A percentile compares a stretch with the other conserved stretches of the same genome.
These are phyloP conservation scores for Spergularia marina DNA, from an alignment of 148 eudicot genomes.

Conservation along the genomic window DNA sequence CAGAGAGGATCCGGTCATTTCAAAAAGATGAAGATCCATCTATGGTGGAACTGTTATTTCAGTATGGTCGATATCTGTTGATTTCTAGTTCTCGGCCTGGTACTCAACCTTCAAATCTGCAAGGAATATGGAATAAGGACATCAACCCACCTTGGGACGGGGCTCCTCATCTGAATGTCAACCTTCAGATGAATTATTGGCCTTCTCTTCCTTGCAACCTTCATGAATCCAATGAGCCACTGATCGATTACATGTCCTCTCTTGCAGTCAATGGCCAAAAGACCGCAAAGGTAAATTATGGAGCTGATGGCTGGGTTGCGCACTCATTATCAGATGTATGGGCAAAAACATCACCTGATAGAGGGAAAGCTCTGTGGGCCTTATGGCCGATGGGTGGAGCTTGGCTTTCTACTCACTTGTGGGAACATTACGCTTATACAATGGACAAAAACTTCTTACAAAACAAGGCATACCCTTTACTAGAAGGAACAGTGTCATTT, in stretches of 20 bases:
- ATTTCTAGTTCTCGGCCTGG: slow-evolving; percentile 83
- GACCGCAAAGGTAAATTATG: slow-evolving; percentile 77
- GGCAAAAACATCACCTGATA: slow-evolving; percentile 84
- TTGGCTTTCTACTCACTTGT: slow-evolving; percentile 91
- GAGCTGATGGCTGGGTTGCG: slow-evolving; percentile 80
- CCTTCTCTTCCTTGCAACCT: slow-evolving; percentile 81
- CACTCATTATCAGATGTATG: slow-evolving; percentile 84
- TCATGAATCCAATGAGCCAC: slow-evolving; percentile 72
- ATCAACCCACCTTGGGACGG: slow-evolving; percentile 75
- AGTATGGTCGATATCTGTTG: slow-evolving; percentile 81
- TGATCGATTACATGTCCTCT: slow-evolving; percentile 57
- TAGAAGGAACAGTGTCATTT: slow-evolving; percentile 69
- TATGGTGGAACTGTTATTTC: slow-evolving; percentile 74
- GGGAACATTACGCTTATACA: slow-evolving; percentile 83
- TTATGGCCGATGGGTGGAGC: slow-evolving; percentile 98
- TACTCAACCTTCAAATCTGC: slow-evolving; percentile 75
- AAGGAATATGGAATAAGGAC: slow-evolving; percentile 82
- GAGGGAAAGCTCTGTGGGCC: slow-evolving; percentile 77
- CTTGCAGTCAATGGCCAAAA: slow-evolving; percentile 62
- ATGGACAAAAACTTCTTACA: slow-evolving; percentile 69
- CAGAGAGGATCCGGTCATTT: slow-evolving; percentile 73
- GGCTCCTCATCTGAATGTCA: slow-evolving; percentile 88
- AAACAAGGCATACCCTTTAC: slow-evolving; percentile 62
- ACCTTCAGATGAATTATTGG: slow-evolving; percentile 98
- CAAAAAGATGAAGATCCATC: slow-evolving; percentile 78